phyloP scores from a whole-genome alignment of 1,139 yeast species.

The Candida buenavistaensis region DNA sequence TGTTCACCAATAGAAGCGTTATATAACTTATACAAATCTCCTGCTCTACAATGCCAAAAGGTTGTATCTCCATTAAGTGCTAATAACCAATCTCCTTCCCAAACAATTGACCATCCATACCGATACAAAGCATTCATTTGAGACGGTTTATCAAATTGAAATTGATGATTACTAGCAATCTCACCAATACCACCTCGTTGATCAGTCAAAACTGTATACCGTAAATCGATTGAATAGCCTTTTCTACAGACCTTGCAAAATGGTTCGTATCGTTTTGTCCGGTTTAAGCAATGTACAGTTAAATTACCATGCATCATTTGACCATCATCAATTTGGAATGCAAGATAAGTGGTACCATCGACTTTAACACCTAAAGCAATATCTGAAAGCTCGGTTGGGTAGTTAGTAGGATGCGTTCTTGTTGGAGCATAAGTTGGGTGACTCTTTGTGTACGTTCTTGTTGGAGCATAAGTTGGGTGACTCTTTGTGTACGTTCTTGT shows the following conservation, averaged over 20 bases:
- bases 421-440: slow-evolving; percentile 11
- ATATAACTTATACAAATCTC: slow-evolving; percentile 43
- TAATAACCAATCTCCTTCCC: slow-evolving; percentile 22
- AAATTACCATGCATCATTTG: slow-evolving; percentile 19
- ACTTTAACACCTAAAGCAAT: slow-evolving; percentile 5
- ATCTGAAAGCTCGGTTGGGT: background rate
- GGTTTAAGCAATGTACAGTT: slow-evolving; percentile 8
- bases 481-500: too few species aligned
- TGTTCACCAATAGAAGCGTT: slow-evolving; percentile 40
- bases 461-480: slow-evolving; percentile 11
- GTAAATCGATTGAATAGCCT: slow-evolving; percentile 30
- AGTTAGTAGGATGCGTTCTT: too few species aligned
- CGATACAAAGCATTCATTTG: slow-evolving; percentile 5
- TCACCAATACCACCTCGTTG: slow-evolving; percentile 39
- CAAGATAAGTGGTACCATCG: slow-evolving; percentile 20
- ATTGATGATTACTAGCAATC: slow-evolving; percentile 46
- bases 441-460: too few species aligned
- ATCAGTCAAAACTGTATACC: slow-evolving; percentile 31
- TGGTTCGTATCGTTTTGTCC: slow-evolving; percentile 21
- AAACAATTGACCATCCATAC: slow-evolving; percentile 16
- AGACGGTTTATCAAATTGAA: slow-evolving; percentile 48
- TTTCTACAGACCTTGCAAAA: slow-evolving; percentile 11
- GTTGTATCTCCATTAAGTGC: slow-evolving; percentile 6
- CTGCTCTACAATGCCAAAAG: slow-evolving; percentile 40
- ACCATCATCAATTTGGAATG: slow-evolving; percentile 39